Percentiles rank a stretch among this genome's conserved stretches.
These are phyloP conservation scores for Malassezia equina DNA, from an alignment of 1,284 basidiomycete genomes.

Conservation along the genomic window DNA sequence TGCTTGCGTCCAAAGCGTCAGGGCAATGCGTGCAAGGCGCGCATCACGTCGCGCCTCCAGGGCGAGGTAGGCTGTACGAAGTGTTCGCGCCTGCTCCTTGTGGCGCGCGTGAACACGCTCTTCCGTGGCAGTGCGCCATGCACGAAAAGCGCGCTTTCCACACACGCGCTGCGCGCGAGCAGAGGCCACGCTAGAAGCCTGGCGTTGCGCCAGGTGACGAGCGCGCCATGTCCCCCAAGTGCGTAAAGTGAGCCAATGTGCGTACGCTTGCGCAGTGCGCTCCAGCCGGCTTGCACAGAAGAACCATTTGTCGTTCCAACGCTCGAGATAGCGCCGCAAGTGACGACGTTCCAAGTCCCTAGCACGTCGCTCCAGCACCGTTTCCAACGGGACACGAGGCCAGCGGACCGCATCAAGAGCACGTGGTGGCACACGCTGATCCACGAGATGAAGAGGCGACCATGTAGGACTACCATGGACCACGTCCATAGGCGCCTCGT, in stretches of 20 bases:
- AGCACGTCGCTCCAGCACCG: background rate
- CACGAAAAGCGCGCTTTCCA: background rate
- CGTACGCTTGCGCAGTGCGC: background rate
- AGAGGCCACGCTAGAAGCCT: background rate
- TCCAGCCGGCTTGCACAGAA: background rate
- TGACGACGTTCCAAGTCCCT: background rate
- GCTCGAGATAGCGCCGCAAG: background rate
- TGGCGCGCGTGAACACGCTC: background rate
- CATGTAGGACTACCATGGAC: background rate
- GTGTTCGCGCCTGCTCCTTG: background rate
- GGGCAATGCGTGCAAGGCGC: background rate
- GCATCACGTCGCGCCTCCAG: background rate
- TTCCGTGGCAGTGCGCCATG: background rate
- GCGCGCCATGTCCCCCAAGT: background rate
- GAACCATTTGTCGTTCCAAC: background rate
- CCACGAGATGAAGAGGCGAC: background rate
- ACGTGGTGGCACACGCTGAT: background rate
- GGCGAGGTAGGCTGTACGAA: background rate
- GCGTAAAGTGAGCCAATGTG: background rate
- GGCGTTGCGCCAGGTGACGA: background rate
- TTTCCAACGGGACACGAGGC: background rate
- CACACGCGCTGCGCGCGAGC: background rate
- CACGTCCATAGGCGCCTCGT: background rate
- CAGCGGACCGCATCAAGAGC: background rate
- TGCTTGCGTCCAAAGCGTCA: constrained; percentile 8